Conservation (phyloP, 2,329 filamentous ascomycete genomes). For the Ophiostoma quercus region DNA sequence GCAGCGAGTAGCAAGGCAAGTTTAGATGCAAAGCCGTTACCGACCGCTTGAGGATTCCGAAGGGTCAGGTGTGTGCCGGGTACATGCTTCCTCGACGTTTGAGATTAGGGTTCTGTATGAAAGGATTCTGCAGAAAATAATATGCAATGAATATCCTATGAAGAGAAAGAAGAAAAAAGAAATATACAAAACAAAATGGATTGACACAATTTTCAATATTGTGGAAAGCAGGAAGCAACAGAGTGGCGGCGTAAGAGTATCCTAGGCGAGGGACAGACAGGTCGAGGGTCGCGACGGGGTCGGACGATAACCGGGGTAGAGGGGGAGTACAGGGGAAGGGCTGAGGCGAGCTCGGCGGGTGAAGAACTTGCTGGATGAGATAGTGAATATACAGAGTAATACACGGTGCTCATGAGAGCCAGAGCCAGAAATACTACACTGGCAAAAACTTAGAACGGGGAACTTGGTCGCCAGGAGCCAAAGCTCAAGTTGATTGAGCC, state of each 20-base stretch:
- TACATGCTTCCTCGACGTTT: slow-evolving; percentile 21
- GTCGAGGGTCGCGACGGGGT: background rate
- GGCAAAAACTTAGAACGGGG: background rate
- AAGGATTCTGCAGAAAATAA: background rate
- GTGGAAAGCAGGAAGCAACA: background rate
- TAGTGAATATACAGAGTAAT: background rate
- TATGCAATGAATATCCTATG: background rate
- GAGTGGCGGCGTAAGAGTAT: background rate
- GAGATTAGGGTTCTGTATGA: slow-evolving; percentile 7
- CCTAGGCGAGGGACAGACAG: background rate
- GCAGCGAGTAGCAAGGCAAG: background rate
- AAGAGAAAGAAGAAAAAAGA: too few relatives aligned
- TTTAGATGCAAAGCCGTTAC: slow-evolving; percentile 5
- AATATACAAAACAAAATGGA: background rate
- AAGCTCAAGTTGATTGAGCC: background rate
- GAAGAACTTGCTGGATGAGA: background rate
- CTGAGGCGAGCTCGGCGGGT: background rate
- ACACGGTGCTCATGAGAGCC: background rate
- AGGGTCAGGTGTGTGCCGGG: slow-evolving; percentile 13
- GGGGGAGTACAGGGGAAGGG: slow-evolving; percentile 2
- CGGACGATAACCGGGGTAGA: slow-evolving; percentile 1
- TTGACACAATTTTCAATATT: background rate
- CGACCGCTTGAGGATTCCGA: slow-evolving; percentile 14
- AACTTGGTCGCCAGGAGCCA: background rate
- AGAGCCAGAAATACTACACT: background rate